Evolutionary conservation across 2,329 filamentous ascomycete species (phyloP).

Genomic region (Paracoccidioides brasiliensis): DNA sequence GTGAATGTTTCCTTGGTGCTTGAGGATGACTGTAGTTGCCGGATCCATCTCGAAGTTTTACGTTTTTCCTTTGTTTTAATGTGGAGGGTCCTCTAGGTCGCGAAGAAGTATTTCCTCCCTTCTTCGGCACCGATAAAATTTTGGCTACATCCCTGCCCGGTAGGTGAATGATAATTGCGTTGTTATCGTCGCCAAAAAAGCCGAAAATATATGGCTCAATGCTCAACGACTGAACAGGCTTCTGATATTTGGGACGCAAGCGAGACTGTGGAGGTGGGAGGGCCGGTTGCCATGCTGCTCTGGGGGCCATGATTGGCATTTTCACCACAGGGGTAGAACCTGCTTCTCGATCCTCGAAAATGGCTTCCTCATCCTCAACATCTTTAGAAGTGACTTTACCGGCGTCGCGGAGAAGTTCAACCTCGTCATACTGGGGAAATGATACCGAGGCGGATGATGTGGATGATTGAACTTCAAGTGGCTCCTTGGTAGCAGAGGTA

Average conservation of each 20-base stretch:
- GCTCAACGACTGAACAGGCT: constrained; percentile 41
- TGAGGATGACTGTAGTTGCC: constrained; percentile 24
- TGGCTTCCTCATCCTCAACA: constrained; percentile 65
- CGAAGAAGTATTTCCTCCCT: constrained; percentile 14
- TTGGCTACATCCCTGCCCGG: constrained; percentile 35
- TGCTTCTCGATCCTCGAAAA: constrained; percentile 70
- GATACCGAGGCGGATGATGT: constrained; percentile 55
- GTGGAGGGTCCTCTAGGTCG: constrained; percentile 12
- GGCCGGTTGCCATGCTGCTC: constrained; percentile 50
- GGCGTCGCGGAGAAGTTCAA: constrained; percentile 26
- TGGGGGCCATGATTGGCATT: constrained; percentile 50
- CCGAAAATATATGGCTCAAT: constrained; percentile 33
- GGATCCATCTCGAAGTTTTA: constrained; percentile 29
- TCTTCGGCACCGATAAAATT: constrained; percentile 27
- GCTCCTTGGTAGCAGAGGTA: constrained; percentile 54
- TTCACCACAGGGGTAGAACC: constrained; percentile 60
- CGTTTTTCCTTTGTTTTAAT: constrained; percentile 21
- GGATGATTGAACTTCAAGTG: constrained; percentile 44
- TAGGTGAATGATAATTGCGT: constrained; percentile 33
- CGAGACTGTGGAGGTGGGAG: constrained; percentile 22
- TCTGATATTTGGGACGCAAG: constrained; percentile 36
- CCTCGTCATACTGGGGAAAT: constrained; percentile 39
- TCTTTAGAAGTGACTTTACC: constrained; percentile 47
- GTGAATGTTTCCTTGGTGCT: constrained; percentile 6
- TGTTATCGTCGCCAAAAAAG: constrained; percentile 24